Percentiles rank a stretch among this genome's conserved stretches.
Conservation (phyloP, 169 alveolate genomes). For the Cyclospora cayetanensis region DNA sequence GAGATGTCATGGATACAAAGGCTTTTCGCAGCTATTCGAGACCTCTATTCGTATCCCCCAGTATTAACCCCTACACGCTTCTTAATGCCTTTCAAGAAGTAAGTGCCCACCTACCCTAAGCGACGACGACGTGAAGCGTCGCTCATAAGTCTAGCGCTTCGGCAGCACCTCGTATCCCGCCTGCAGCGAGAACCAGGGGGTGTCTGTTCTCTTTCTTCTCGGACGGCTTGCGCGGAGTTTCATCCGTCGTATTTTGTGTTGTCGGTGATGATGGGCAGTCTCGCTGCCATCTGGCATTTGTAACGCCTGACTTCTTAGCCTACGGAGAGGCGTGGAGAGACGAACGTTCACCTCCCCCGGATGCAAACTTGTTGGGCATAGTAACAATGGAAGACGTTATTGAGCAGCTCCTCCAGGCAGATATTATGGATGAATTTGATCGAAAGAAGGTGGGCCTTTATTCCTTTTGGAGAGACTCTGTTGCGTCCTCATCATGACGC, state of each 20-base stretch:
- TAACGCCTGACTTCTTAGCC: constrained; percentile 47
- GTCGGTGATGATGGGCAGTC: no score
- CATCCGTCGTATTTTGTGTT: no score
- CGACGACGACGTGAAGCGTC: no score
- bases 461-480: no score
- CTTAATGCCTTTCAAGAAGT: constrained; percentile 55
- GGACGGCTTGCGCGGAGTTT: no score
- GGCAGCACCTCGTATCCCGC: no score
- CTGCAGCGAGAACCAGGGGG: no score
- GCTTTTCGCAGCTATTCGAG: constrained; percentile 17
- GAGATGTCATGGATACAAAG: constrained; percentile 25
- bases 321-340: constrained; percentile 64
- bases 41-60: constrained; percentile 63
- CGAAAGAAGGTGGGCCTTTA: not conserved
- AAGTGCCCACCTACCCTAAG: not conserved
- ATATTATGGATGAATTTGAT: constrained; percentile 70
- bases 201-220: no score
- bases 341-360: not conserved
- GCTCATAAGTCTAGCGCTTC: no score
- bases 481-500: not conserved
- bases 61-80: constrained; percentile 33
- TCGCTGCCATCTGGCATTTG: constrained; percentile 64
- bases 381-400: constrained; percentile 71
- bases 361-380: constrained; percentile 50
- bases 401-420: constrained; percentile 71